A percentile compares a stretch with the other conserved stretches of the same genome.
phyloP scores from a whole-genome alignment of 2,329 filamentous ascomycete species.

The Colletotrichum echinochloae region DNA sequence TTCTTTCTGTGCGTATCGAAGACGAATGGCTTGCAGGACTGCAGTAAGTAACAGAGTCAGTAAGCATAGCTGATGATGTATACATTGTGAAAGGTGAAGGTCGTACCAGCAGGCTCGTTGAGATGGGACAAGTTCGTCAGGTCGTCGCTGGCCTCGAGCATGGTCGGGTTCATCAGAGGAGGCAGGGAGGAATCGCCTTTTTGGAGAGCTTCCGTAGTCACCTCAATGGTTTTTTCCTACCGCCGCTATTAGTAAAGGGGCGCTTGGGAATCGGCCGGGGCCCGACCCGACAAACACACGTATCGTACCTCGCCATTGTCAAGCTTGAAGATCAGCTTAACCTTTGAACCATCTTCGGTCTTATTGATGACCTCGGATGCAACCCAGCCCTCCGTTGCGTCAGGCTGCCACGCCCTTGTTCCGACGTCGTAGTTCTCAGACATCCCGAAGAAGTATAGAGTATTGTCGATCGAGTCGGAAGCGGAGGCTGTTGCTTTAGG shows the following conservation, averaged over 20 bases:
- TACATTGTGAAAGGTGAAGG: not conserved
- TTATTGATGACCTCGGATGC: constrained; percentile 94
- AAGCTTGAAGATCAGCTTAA: constrained; percentile 86
- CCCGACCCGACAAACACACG: not conserved
- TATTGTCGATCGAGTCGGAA: constrained; percentile 15
- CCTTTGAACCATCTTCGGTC: constrained; percentile 84
- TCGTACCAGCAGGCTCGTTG: constrained; percentile 93
- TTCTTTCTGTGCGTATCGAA: constrained; percentile 97
- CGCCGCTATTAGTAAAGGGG: constrained; percentile 28
- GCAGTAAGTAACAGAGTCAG: constrained; percentile 42
- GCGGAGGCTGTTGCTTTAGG: constrained; percentile 26
- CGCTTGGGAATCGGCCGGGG: constrained; percentile 11
- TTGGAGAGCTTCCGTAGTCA: constrained; percentile 80
- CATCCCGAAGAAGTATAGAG: constrained; percentile 66
- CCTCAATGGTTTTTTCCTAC: constrained; percentile 83
- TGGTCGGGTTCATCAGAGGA: constrained; percentile 96
- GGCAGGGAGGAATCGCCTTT: constrained; percentile 83
- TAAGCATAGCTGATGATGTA: not conserved
- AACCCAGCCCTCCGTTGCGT: constrained; percentile 95
- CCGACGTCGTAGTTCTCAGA: constrained; percentile 96
- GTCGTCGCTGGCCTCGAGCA: constrained; percentile 98
- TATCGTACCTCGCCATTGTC: constrained; percentile 87
- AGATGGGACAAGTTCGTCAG: constrained; percentile 97
- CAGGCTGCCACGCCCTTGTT: constrained; percentile 98
- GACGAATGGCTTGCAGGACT: constrained; percentile 97